A percentile compares a stretch with the other conserved stretches of the same genome.
Evolutionary conservation across 805 yeast species (phyloP).

Genomic region (Lipomyces chichibuensis): DNA sequence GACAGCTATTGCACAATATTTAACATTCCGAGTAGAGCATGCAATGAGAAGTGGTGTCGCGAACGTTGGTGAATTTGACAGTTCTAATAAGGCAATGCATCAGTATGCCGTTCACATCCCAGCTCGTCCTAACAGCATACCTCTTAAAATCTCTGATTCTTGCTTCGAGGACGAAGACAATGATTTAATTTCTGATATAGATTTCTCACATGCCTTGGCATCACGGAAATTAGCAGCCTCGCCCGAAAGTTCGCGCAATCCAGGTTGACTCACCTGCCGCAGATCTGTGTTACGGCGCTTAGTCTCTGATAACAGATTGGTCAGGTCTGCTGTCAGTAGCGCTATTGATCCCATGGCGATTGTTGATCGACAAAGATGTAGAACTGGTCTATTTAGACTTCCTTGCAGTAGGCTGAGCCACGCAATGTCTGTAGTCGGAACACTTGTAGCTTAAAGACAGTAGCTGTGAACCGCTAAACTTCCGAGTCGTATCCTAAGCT

Average conservation of each 20-base stretch:
- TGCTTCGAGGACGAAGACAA: conserved; percentile 29
- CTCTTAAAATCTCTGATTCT: conserved; percentile 37
- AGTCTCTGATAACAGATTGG: conserved; percentile 65
- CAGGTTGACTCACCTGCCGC: conserved; percentile 51
- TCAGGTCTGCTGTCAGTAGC: conserved; percentile 61
- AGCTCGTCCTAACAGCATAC: conserved; percentile 28
- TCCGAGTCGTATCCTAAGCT: neutral
- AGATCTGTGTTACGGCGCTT: conserved; percentile 73
- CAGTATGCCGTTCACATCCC: neutral
- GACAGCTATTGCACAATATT: conserved; percentile 69
- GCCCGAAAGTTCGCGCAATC: neutral
- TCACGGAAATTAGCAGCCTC: neutral
- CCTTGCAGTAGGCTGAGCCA: neutral
- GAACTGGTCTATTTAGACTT: neutral
- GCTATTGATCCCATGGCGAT: conserved; percentile 51
- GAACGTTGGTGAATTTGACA: conserved; percentile 56
- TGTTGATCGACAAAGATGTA: neutral
- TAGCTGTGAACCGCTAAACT: neutral
- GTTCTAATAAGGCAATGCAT: conserved; percentile 30
- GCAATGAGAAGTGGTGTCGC: conserved; percentile 71
- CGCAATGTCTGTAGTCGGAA: neutral
- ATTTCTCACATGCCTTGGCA: conserved; percentile 39
- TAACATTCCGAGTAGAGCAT: conserved; percentile 73
- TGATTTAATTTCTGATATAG: conserved; percentile 25
- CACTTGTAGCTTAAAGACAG: neutral